These are phyloP conservation scores for Backusella liffmaniae DNA, from an alignment of 192 early-diverging fungal genomes.

Conservation along the genomic window DNA sequence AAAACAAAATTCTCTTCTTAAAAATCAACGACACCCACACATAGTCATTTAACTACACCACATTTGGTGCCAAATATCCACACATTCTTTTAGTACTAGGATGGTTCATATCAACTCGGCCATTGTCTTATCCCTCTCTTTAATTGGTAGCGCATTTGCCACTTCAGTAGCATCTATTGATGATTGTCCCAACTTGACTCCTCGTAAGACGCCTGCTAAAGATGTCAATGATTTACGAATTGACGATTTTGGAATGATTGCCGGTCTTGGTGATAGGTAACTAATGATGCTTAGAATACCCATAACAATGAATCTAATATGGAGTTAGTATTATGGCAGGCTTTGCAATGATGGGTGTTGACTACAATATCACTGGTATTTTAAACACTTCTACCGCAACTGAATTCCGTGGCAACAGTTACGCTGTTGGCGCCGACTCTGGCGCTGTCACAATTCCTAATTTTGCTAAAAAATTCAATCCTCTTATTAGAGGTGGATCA, in stretches of 20 bases:
- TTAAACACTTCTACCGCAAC: constrained; percentile 4
- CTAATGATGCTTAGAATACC: neutral
- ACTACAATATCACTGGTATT: constrained; percentile 4
- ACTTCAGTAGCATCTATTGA: neutral
- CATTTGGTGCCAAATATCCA: neutral
- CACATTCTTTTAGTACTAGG: neutral
- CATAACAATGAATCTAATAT: neutral
- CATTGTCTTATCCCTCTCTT: neutral
- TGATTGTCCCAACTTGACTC: constrained; percentile 44
- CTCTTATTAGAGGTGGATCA: constrained; percentile 37
- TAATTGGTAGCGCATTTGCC: neutral
- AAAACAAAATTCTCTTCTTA: neutral
- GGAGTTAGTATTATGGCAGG: constrained; percentile 52
- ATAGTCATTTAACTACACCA: neutral
- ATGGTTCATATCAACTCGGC: neutral
- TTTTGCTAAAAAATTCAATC: constrained; percentile 42
- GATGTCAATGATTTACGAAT: constrained; percentile 47
- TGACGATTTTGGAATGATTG: constrained; percentile 54
- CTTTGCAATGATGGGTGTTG: constrained; percentile 46
- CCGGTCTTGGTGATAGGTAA: constrained; percentile 53
- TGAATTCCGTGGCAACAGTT: constrained; percentile 49
- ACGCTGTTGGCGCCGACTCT: constrained; percentile 50
- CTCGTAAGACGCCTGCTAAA: constrained; percentile 26
- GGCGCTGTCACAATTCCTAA: constrained; percentile 45
- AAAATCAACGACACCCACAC: neutral